Evolutionary conservation across 106 monocot genomes (phyloP).

Genomic region (Dactylorhiza incarnata): DNA sequence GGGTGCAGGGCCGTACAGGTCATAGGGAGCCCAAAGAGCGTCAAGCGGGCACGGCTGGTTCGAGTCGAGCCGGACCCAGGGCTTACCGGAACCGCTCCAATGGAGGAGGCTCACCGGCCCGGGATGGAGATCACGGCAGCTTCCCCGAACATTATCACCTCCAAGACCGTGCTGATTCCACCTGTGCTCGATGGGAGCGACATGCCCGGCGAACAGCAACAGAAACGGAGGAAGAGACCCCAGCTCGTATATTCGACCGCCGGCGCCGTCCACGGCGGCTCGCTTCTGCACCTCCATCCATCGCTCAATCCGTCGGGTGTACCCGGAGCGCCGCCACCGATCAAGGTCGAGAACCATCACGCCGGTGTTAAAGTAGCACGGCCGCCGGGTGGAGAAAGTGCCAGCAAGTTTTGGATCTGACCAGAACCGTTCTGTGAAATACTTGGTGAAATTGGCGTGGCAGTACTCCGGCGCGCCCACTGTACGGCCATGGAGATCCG

Average conservation of each 20-base stretch:
- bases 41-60: conserved; percentile 83
- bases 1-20: conserved; percentile 51
- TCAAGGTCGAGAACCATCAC: conserved; percentile 93
- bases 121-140: conserved; percentile 84
- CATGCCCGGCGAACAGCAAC: conserved; percentile 84
- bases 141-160: conserved; percentile 86
- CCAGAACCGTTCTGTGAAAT: conserved; percentile 92
- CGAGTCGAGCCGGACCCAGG: conserved; percentile 75
- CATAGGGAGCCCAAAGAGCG: conserved; percentile 77
- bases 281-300: conserved; percentile 96
- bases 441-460: conserved; percentile 98
- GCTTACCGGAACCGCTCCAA: conserved; percentile 96
- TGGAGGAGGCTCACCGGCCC: conserved; percentile 95
- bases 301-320: conserved; percentile 68
- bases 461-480: conserved; percentile 97
- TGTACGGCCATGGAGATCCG: conserved; percentile 43
- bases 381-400: conserved; percentile 46
- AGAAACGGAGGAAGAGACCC: conserved; percentile 93
- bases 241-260: conserved; percentile 86
- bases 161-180: conserved; percentile 99
- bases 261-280: conserved; percentile 23
- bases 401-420: conserved; percentile 42
- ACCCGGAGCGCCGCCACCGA: conserved; percentile 53
- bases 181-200: conserved; percentile 89
- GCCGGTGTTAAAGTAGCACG: conserved; percentile 98